These are phyloP conservation scores for Cystobasidium slooffiae DNA, from an alignment of 1,284 basidiomycete species.

Conservation along the genomic window DNA sequence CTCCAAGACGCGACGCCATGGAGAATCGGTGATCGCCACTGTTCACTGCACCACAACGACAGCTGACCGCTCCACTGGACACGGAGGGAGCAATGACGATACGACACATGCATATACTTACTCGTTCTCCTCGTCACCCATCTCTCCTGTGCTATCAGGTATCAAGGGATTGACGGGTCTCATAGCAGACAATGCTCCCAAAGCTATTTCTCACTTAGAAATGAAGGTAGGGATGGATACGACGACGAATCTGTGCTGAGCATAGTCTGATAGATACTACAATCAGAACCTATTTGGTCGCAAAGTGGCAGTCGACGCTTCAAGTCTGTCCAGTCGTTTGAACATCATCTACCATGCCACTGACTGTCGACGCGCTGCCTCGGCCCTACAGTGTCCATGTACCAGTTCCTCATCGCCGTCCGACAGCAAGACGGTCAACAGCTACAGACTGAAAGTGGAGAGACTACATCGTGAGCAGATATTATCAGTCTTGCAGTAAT, in stretches of 20 bases:
- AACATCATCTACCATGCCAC: background rate
- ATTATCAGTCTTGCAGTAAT: background rate
- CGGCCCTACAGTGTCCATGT: conserved; percentile 56
- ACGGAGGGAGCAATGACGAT: background rate
- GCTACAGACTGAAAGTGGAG: conserved; percentile 93
- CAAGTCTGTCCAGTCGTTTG: conserved; percentile 12
- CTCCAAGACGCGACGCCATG: background rate
- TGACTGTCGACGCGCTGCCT: background rate
- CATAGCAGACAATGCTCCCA: conserved; percentile 85
- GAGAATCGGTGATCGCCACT: conserved; percentile 13
- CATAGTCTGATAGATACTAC: background rate
- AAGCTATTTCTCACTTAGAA: conserved; percentile 84
- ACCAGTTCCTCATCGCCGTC: conserved; percentile 96
- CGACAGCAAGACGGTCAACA: conserved; percentile 93
- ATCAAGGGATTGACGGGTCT: conserved; percentile 92
- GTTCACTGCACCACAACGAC: background rate
- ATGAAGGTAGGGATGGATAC: conserved; percentile 66
- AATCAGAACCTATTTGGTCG: conserved; percentile 75
- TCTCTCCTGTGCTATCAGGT: conserved; percentile 64
- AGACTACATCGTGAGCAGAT: conserved; percentile 75
- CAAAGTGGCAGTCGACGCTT: conserved; percentile 98
- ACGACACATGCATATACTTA: background rate
- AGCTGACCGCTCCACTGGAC: background rate
- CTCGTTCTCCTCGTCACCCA: background rate
- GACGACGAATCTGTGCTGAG: background rate